Conservation (phyloP, 2,329 filamentous ascomycete genomes). For the Paracoccidioides lutzii region DNA sequence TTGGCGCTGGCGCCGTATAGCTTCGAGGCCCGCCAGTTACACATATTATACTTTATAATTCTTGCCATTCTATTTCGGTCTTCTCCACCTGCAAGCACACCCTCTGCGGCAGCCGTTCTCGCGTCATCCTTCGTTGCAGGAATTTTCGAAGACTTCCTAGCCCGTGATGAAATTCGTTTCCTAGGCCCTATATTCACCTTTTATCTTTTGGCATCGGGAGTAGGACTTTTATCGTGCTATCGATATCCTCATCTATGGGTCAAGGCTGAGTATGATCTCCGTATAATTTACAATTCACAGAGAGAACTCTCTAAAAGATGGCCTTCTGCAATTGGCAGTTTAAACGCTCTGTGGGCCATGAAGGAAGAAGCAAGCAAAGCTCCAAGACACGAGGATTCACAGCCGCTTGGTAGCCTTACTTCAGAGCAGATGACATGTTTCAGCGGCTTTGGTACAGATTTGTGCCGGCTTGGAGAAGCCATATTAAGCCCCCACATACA, state of each 20-base stretch:
- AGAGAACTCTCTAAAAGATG: slow-evolving; percentile 18
- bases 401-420: slow-evolving; percentile 11
- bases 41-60: slow-evolving; percentile 28
- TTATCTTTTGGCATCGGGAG: slow-evolving; percentile 29
- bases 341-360: slow-evolving; percentile 16
- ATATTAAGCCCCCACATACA: slow-evolving; percentile 12
- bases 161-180: slow-evolving; percentile 32
- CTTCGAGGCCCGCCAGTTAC: slow-evolving; percentile 30
- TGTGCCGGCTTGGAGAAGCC: slow-evolving; percentile 17
- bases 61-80: slow-evolving; percentile 29
- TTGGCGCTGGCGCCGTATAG: slow-evolving; percentile 15
- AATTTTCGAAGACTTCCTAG: slow-evolving; percentile 34
- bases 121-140: slow-evolving; percentile 32
- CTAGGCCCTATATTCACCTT: slow-evolving; percentile 34
- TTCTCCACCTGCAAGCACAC: slow-evolving; percentile 16
- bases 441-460: slow-evolving; percentile 14
- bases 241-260: slow-evolving; percentile 16
- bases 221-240: slow-evolving; percentile 27
- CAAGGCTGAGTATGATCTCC: slow-evolving; percentile 12
- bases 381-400: slow-evolving; percentile 6
- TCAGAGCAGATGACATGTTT: slow-evolving; percentile 16
- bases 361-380: slow-evolving; percentile 11
- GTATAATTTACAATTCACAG: slow-evolving; percentile 16
- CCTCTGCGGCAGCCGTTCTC: slow-evolving; percentile 27
- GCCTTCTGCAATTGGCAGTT: slow-evolving; percentile 19